These are phyloP conservation scores for Phtheirospermum japonicum DNA, from an alignment of 257 asterid species.

Conservation along the genomic window DNA sequence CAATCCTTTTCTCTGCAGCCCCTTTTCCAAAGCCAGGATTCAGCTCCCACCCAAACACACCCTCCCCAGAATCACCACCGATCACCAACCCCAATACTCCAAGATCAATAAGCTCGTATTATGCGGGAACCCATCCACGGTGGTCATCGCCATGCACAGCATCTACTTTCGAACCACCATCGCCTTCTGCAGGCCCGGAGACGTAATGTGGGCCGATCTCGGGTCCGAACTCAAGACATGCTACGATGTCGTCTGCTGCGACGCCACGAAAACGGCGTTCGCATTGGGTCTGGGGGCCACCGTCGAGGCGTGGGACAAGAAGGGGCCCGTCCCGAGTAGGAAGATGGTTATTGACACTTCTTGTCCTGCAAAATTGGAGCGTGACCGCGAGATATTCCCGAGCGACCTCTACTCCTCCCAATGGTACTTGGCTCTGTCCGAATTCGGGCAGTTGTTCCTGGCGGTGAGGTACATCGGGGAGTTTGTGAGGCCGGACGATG, in stretches of 20 bases:
- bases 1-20: slow-evolving; percentile 24
- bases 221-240: not conserved
- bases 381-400: not conserved
- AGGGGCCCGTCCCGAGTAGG: not conserved
- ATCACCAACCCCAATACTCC: not conserved
- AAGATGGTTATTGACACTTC: slow-evolving; percentile 5
- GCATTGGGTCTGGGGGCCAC: slow-evolving; percentile 16
- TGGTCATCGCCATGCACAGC: slow-evolving; percentile 3
- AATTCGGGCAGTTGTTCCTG: slow-evolving; percentile 4
- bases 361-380: slow-evolving; percentile 10
- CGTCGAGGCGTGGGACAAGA: slow-evolving; percentile 32
- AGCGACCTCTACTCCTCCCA: slow-evolving; percentile 20
- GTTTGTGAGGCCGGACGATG: slow-evolving; percentile 28
- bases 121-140: slow-evolving; percentile 1
- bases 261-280: not conserved
- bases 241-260: slow-evolving; percentile 23
- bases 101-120: slow-evolving; percentile 2
- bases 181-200: slow-evolving; percentile 24
- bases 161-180: not conserved
- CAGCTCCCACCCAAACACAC: slow-evolving; percentile 12
- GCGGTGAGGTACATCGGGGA: slow-evolving; percentile 38
- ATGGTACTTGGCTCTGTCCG: slow-evolving; percentile 30
- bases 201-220: slow-evolving; percentile 18
- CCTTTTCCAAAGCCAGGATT: slow-evolving; percentile 14
- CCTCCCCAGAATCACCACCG: not conserved